Percentiles rank a stretch among this genome's conserved stretches.
These are phyloP conservation scores for Apophysomyces trapeziformis DNA, from an alignment of 371 early-diverging fungal genomes.

Conservation along the genomic window DNA sequence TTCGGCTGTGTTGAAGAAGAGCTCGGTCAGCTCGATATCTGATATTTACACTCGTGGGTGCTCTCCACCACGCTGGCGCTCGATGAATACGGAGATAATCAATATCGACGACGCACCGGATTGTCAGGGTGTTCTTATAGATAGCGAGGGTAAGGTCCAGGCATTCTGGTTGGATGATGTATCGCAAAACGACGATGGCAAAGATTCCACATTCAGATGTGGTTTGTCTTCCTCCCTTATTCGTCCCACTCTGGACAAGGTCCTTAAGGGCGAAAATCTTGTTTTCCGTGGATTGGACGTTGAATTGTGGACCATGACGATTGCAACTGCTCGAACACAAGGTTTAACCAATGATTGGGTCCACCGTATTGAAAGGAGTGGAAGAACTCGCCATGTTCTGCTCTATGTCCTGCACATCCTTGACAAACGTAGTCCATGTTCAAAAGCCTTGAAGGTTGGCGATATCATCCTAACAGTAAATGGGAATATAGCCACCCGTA, in stretches of 20 bases:
- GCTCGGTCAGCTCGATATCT: conserved; percentile 59
- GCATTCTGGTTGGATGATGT: conserved; percentile 80
- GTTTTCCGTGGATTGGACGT: conserved; percentile 64
- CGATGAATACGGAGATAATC: conserved; percentile 81
- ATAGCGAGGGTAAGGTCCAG: conserved; percentile 67
- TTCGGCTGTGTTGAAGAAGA: conserved; percentile 58
- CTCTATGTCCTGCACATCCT: conserved; percentile 71
- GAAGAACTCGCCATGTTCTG: conserved; percentile 65
- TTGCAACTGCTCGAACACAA: conserved; percentile 80
- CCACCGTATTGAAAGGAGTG: conserved; percentile 66
- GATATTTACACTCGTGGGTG: conserved; percentile 68
- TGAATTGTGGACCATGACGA: conserved; percentile 80
- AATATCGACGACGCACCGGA: conserved; percentile 64
- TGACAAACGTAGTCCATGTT: conserved; percentile 57
- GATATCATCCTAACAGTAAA: conserved; percentile 85
- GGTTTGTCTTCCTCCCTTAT: conserved; percentile 57
- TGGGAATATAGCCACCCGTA: conserved; percentile 69
- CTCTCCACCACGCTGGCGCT: conserved; percentile 67
- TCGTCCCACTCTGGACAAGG: conserved; percentile 40
- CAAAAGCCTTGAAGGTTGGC: conserved; percentile 71
- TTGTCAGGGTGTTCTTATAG: conserved; percentile 66
- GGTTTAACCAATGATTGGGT: conserved; percentile 82
- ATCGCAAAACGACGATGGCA: conserved; percentile 66
- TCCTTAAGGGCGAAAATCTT: conserved; percentile 44
- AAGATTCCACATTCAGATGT: conserved; percentile 67